phyloP scores from a whole-genome alignment of 2,329 filamentous ascomycete species.

The Plectosphaerella sp. region DNA sequence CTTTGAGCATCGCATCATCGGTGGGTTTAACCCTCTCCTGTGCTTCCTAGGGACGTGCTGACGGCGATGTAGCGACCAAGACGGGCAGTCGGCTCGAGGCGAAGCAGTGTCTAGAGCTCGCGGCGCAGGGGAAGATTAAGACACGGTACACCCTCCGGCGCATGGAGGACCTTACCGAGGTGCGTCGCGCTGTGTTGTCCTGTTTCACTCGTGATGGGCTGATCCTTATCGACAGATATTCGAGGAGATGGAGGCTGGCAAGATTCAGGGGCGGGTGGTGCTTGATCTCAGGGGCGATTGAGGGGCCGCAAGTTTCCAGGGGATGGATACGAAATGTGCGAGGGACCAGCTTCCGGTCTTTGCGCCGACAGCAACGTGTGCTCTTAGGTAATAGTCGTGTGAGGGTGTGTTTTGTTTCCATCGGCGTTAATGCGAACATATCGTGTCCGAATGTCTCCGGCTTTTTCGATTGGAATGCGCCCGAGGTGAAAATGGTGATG shows the following conservation, averaged over 20 bases:
- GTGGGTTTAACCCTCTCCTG: not conserved
- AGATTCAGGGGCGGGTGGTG: constrained; percentile 9
- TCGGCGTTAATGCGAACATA: no score
- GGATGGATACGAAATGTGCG: not conserved
- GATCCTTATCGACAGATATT: constrained; percentile 1
- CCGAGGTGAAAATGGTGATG: no score
- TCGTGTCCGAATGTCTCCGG: no score
- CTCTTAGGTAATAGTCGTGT: no score
- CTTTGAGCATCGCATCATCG: constrained; percentile 10
- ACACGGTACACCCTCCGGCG: constrained; percentile 9
- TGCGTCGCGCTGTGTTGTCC: not conserved
- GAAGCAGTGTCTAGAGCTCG: constrained; percentile 11
- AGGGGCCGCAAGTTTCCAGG: not conserved
- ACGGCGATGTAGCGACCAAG: constrained; percentile 4
- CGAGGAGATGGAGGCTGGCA: constrained; percentile 8
- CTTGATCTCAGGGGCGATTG: constrained; percentile 6
- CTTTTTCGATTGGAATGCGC: no score
- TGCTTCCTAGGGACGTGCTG: no score
- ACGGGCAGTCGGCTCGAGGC: constrained; percentile 10
- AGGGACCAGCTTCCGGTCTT: no score
- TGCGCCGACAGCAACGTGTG: no score
- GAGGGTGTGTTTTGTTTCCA: no score
- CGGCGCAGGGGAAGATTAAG: constrained; percentile 8
- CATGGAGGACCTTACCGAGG: constrained; percentile 10
- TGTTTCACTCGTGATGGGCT: not conserved